Conservation (phyloP, 345 rosid genomes). For the Sisymbrium irio region DNA sequence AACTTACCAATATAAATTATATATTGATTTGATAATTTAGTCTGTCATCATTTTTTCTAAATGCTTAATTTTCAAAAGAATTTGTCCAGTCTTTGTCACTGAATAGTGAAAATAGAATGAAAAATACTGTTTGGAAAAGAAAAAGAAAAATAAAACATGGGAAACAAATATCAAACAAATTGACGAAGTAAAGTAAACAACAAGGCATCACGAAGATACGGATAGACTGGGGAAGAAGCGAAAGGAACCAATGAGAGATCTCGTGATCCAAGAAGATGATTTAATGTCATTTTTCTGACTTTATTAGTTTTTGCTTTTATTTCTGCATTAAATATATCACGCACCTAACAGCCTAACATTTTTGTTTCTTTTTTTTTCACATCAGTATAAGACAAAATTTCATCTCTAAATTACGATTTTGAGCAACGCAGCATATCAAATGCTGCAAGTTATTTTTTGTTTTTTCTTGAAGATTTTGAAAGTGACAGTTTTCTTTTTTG, state of each 20-base stretch:
- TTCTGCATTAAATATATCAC: conserved; percentile 22
- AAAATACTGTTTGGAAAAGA: conserved; percentile 12
- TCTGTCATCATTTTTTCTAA: not conserved
- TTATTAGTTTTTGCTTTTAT: conserved; percentile 28
- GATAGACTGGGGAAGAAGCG: conserved; percentile 24
- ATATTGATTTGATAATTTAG: not conserved
- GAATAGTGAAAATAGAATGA: conserved; percentile 31
- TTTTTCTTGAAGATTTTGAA: not conserved
- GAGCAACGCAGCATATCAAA: conserved; percentile 10
- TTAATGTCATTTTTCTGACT: conserved; percentile 29
- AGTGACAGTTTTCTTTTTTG: not conserved
- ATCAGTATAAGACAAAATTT: conserved; percentile 25
- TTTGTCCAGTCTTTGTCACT: conserved; percentile 2
- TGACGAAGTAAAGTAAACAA: conserved; percentile 17
- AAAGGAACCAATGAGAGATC: conserved; percentile 37
- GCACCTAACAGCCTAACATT: conserved; percentile 34
- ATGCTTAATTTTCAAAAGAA: not conserved
- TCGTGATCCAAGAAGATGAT: conserved; percentile 43
- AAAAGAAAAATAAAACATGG: conserved; percentile 8
- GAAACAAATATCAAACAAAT: not conserved
- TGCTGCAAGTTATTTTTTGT: not conserved
- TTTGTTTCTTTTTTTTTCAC: conserved; percentile 13
- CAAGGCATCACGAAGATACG: conserved; percentile 26
- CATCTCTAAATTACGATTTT: conserved; percentile 6
- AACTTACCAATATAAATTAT: not conserved